Base-by-base conservation (phyloP, 2,329 filamentous ascomycete genomes). In the Microdochium nivale region DNA sequence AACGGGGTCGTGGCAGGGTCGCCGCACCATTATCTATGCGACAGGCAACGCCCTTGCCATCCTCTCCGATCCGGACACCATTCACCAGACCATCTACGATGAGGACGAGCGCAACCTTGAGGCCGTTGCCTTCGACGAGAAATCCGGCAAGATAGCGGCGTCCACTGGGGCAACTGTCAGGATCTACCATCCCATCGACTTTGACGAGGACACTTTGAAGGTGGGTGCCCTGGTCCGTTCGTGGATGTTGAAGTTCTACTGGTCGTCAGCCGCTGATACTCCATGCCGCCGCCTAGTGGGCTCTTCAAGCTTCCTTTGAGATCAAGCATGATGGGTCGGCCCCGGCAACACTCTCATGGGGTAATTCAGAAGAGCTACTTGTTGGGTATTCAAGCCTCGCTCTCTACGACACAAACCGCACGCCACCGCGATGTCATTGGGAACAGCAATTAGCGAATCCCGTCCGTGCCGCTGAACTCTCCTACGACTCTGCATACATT, bases 61-160 rank as follows among this genome's bases (percentile, higher is more conserved):
- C 61, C 83, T 97, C 59, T 80, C 82, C 63, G 86, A 83, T 49
- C 80, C 88, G 50, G 77, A 85, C 55, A 80, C 80, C 51, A 81
- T 96, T 56, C 70, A 96, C 32, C 94, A 99, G 68, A 96, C 91
- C 3, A 86, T 95, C 59, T 95, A 96, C 71, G 84, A 94, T 62
- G 87, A 95, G 62, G 82, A 88, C 58, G 76, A 83, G 24, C 76
- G 71, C 16, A 65, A 67, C 30, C 72, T 97, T 25, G 80, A 90
- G 56, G 87, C 90, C 25, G 81, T 97, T 56, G 80, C 83, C 27
- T 80, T 97, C 55, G 88, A 97, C 62, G 87, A 95, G 64, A 72
- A 76, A 19, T 86, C 87, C 9, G 94, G 91, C 48, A 95, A 89
- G 73, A 89, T 97, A 67, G 89, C 90, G 40, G 82, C 84, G 21